A percentile compares a stretch with the other conserved stretches of the same genome.
These are phyloP conservation scores for Huntiella omanensis DNA, from an alignment of 2,329 filamentous ascomycete genomes.

Conservation along the genomic window DNA sequence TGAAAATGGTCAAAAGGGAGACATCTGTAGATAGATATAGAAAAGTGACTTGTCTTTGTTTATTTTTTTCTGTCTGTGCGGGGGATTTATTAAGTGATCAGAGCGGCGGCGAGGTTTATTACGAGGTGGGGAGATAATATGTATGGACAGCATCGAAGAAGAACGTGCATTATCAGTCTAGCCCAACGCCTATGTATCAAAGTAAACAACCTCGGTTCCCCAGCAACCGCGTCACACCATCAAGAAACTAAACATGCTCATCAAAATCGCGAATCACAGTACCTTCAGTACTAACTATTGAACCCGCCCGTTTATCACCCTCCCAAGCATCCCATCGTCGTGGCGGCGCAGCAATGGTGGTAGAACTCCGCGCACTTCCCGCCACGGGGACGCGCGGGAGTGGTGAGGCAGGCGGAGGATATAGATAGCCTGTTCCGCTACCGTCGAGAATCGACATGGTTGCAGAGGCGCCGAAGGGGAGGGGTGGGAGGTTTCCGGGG, in stretches of 20 bases:
- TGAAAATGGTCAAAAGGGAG: too few species aligned
- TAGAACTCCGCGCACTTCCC: not conserved
- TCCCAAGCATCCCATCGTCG: conserved; percentile 8
- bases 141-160: too few species aligned
- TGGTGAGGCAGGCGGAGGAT: conserved; percentile 7
- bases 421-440: not conserved
- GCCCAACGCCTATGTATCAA: not conserved
- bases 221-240: conserved; percentile 8
- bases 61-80: too few species aligned
- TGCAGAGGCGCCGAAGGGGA: conserved; percentile 6
- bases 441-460: conserved; percentile 1
- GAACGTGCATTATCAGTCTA: too few species aligned
- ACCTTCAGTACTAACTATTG: conserved; percentile 13
- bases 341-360: too few species aligned
- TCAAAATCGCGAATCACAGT: conserved; percentile 22
- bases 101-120: not conserved
- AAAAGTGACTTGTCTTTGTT: too few species aligned
- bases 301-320: conserved; percentile 12
- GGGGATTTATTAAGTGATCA: not conserved
- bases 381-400: conserved; percentile 12
- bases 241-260: conserved; percentile 10
- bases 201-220: not conserved
- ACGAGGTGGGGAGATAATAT: too few species aligned
- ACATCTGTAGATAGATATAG: too few species aligned
- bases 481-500: not conserved